Percentiles rank a stretch among this genome's conserved stretches.
These are phyloP conservation scores for Thelonectria blattea DNA, from an alignment of 2,329 filamentous ascomycete genomes.

Conservation along the genomic window DNA sequence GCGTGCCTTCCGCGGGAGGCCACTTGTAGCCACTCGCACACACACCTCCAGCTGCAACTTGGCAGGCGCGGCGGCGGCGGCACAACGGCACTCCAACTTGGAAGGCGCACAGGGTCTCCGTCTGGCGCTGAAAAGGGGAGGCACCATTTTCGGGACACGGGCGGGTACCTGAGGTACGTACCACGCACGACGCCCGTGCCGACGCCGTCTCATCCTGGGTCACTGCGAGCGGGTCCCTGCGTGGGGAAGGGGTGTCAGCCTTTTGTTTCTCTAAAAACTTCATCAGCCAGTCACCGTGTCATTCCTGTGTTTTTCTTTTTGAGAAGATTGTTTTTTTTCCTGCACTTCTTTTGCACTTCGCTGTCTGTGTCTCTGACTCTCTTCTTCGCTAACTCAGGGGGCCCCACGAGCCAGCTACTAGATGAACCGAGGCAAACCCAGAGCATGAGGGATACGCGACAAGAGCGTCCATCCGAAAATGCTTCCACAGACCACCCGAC, in stretches of 20 bases:
- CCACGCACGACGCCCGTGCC: not conserved
- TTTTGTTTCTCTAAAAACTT: not conserved
- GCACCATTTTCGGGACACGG: conserved; percentile 1
- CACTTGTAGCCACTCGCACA: no score
- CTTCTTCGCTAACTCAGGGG: conserved; percentile 3
- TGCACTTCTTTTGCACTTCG: not conserved
- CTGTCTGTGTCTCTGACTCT: no score
- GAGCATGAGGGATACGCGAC: conserved; percentile 30
- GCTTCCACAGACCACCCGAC: not conserved
- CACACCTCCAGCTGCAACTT: no score
- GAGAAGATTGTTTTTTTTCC: not conserved
- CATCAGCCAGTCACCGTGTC: conserved; percentile 7
- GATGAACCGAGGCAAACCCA: conserved; percentile 11
- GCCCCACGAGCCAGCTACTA: no score
- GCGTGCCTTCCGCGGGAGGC: not conserved
- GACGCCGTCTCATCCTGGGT: conserved; percentile 12
- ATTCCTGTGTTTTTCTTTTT: not conserved
- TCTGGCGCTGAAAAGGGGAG: conserved; percentile 7
- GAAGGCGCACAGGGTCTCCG: not conserved
- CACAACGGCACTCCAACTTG: not conserved
- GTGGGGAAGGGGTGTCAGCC: conserved; percentile 31
- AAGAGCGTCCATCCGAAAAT: conserved; percentile 13
- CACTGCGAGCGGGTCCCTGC: conserved; percentile 26
- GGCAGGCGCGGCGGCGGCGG: no score
- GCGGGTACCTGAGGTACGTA: conserved; percentile 14